Base-by-base conservation (phyloP, 768 basidiomycete genomes). In the Saitozyma podzolica region DNA sequence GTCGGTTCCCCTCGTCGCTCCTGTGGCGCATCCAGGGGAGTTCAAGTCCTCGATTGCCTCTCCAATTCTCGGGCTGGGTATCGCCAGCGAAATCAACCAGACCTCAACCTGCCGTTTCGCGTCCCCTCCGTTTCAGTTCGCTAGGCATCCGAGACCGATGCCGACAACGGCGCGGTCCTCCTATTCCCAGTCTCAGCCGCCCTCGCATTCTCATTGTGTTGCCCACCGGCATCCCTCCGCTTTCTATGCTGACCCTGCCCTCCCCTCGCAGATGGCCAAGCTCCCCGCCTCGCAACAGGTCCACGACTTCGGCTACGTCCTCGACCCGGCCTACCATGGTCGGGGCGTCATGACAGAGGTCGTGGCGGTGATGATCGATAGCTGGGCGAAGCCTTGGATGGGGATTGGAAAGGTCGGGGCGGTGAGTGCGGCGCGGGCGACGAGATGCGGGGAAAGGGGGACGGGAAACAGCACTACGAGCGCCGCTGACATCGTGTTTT, bases 341-440 rank as follows among this genome's bases (percentile, higher is more conserved):
- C 39, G 29, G 55, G 63, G 63, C 10, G 39, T 65, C 16, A 65
- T 61, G 63, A 40, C 39, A n/a, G 63, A 65, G 54, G 37, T 65
- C 58, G 54, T 65, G 13, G 59, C 54, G 29, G 57, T 58, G 50
- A 39, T 65, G 11, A 50, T 65, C n/a, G 59, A 61, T 7, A 47
- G 47, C 19, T 65, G 63, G 63, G 49, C 55, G 8, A 56, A 20
- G 47, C 59, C 51, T 19, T 65, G 57, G 54, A 65, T 61, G 63
- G 59, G 59, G 17, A 52, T 65, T 37, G 59, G 59, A 14, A 41
- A 16, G 16, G 49, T 65, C 43, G 53, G 54, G 13, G 63, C 59
- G 17, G 63, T 65, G 59, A 56, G 63, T 61, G 13, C 45, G 2
- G 29, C 29, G 5, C 29, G 29, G 29, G 29, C 29, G 29, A 29